Base-by-base conservation (phyloP, 1,139 yeast genomes). In the Yamadazyma songkhlaensis region DNA sequence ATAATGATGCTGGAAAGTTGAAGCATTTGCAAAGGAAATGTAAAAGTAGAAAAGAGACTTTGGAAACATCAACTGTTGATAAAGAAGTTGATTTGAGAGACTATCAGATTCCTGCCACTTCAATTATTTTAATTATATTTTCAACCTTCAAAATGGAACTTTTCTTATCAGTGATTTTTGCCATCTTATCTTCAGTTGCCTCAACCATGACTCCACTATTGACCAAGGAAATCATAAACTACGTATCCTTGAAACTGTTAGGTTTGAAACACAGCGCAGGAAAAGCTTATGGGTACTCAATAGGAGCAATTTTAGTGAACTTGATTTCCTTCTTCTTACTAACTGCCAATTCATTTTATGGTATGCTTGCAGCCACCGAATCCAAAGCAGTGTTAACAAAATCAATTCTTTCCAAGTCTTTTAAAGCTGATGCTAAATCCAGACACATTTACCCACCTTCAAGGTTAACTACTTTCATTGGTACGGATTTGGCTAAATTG, bases 391-490 rank as follows among this genome's bases (percentile, higher is more conserved):
- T 83, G 2, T 57, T 86, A 34, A 81, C 84, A 2, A 81, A 82
- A 43, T 81, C 85, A 2, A 60, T 86, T 9, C 64, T 85, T 42
- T 73, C 74, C 40, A 88, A 88, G 55, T 72, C 89, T n/a, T 73
- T 85, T 46, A 68, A 59, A 37, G 72, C 88, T 10, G 74, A 78
- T 45, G 74, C 79, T n/a, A 68, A 70, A 41, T 75, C 90, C 2
- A 72, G 74, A 39, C 77, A 77, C 49, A 63, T 68, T 41, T 85
- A 62, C 53, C 78, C 94, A 0, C 68, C 77, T 20, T 84, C 94
- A 42, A 76, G 74, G 44, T 72, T 88, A 39, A 85, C 95, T 2
- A 81, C 70, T 9, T 57, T 65, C 55, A 54, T 65, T 49, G 64
- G 67, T 26, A 61, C 69, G 1, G 72, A 65, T 48, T 51, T 64